Evolutionary conservation across 169 alveolate species (phyloP).

Genomic region (Plasmodium vivax): DNA sequence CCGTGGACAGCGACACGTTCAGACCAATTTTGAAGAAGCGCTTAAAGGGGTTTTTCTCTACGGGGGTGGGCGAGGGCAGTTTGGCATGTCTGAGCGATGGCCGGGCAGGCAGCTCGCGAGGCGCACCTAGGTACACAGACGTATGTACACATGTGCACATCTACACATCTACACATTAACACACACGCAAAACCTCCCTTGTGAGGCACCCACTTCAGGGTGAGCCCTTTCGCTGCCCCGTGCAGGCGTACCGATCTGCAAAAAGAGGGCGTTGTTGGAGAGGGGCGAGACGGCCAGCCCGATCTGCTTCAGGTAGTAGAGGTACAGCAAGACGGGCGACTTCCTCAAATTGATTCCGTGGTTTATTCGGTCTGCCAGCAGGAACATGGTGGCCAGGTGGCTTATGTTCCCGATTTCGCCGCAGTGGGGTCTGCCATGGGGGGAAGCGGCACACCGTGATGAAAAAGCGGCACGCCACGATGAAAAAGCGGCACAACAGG

Average conservation of each 20-base stretch:
- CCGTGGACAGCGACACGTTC: slow-evolving; percentile 93
- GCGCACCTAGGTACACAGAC: background rate
- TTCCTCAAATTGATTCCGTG: slow-evolving; percentile 90
- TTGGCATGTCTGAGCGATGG: background rate
- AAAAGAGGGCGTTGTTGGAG: slow-evolving; percentile 91
- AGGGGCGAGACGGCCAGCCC: slow-evolving; percentile 95
- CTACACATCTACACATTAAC: background rate
- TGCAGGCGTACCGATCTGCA: slow-evolving; percentile 48
- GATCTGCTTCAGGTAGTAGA: slow-evolving; percentile 91
- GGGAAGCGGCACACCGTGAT: background rate
- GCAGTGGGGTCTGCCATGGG: slow-evolving; percentile 91
- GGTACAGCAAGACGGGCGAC: slow-evolving; percentile 89
- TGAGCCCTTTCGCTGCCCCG: background rate
- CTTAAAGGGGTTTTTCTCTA: slow-evolving; percentile 90
- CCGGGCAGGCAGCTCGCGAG: background rate
- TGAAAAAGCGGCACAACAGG: too few relatives aligned
- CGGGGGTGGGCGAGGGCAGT: slow-evolving; percentile 35
- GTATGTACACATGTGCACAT: background rate
- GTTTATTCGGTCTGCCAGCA: slow-evolving; percentile 91
- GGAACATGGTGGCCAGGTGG: slow-evolving; percentile 90
- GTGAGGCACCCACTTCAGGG: background rate
- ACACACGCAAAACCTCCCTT: background rate
- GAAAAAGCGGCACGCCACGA: too few relatives aligned
- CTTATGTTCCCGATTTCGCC: slow-evolving; percentile 94
- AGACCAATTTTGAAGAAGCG: slow-evolving; percentile 91